phyloP scores from a whole-genome alignment of 352 stramenopile genomes.

The Phytophthora constricta region DNA sequence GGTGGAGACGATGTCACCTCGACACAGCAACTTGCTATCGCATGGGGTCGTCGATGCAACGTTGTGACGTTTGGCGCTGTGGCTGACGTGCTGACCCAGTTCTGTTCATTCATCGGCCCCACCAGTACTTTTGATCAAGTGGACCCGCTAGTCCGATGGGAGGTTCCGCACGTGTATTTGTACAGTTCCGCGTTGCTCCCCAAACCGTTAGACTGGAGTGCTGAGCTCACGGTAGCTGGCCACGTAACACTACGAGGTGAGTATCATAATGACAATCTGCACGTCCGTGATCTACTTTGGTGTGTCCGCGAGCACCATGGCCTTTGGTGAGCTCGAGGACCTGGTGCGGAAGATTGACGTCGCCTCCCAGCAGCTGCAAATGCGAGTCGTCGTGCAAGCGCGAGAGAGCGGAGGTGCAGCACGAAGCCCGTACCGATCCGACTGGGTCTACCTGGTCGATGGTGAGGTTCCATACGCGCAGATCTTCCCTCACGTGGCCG shows the following conservation, averaged over 20 bases:
- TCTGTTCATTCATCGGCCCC: conserved; percentile 44
- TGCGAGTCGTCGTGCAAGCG: conserved; percentile 54
- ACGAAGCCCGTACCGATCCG: conserved; percentile 8
- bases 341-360: conserved; percentile 40
- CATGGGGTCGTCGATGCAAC: conserved; percentile 26
- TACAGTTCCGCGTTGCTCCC: conserved; percentile 41
- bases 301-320: conserved; percentile 27
- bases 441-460: conserved; percentile 23
- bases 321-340: conserved; percentile 24
- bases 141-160: conserved; percentile 38
- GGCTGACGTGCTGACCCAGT: conserved; percentile 40
- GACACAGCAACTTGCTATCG: conserved; percentile 40
- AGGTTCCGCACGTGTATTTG: conserved; percentile 50
- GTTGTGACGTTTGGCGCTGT: conserved; percentile 41
- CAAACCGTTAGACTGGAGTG: conserved; percentile 49
- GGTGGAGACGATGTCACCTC: conserved; percentile 25
- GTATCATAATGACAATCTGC: not conserved
- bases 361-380: conserved; percentile 25
- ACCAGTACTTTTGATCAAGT: conserved; percentile 14
- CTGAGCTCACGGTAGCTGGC: conserved; percentile 40
- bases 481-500: conserved; percentile 71
- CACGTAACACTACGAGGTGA: conserved; percentile 35
- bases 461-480: conserved; percentile 66
- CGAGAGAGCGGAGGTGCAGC: conserved; percentile 4
- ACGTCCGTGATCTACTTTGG: conserved; percentile 48